Percentiles rank a stretch among this genome's conserved stretches.
These are phyloP conservation scores for Zalerion maritima DNA, from an alignment of 495 filamentous ascomycete species.

Conservation along the genomic window DNA sequence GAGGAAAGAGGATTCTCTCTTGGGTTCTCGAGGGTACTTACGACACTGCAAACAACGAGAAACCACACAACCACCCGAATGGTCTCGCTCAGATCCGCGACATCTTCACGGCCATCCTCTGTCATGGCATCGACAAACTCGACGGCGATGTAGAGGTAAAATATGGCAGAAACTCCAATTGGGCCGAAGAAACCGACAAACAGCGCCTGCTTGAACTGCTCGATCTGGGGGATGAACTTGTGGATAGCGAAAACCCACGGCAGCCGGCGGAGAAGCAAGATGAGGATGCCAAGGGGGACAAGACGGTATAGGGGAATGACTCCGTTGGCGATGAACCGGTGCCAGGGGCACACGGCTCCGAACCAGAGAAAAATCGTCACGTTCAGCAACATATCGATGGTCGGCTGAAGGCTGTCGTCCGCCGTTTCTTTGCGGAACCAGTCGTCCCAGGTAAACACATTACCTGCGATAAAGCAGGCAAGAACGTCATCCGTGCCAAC, in stretches of 20 bases:
- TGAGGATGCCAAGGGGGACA: conserved; percentile 62
- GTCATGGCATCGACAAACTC: conserved; percentile 48
- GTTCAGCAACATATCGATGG: conserved; percentile 70
- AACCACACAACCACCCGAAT: conserved; percentile 75
- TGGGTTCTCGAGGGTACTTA: conserved; percentile 30
- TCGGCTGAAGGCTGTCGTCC: conserved; percentile 81
- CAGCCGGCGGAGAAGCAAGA: conserved; percentile 64
- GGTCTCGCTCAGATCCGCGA: conserved; percentile 43
- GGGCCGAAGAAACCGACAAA: conserved; percentile 92
- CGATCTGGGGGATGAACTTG: conserved; percentile 66
- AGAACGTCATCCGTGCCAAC: conserved; percentile 86
- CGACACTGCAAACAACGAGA: conserved; percentile 70
- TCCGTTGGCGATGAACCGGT: conserved; percentile 46
- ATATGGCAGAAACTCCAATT: conserved; percentile 84
- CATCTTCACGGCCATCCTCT: conserved; percentile 51
- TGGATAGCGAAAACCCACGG: conserved; percentile 63
- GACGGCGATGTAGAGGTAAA: conserved; percentile 69
- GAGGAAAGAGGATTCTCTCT: not conserved
- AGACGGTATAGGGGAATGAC: conserved; percentile 67
- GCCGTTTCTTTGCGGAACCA: conserved; percentile 84
- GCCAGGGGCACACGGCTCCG: conserved; percentile 78
- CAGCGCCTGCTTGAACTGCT: conserved; percentile 53
- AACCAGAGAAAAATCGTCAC: conserved; percentile 84
- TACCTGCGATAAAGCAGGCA: conserved; percentile 88
- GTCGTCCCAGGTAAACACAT: conserved; percentile 80